Conservation (phyloP, 2,329 filamentous ascomycete species). For the Didymella pinodella region DNA sequence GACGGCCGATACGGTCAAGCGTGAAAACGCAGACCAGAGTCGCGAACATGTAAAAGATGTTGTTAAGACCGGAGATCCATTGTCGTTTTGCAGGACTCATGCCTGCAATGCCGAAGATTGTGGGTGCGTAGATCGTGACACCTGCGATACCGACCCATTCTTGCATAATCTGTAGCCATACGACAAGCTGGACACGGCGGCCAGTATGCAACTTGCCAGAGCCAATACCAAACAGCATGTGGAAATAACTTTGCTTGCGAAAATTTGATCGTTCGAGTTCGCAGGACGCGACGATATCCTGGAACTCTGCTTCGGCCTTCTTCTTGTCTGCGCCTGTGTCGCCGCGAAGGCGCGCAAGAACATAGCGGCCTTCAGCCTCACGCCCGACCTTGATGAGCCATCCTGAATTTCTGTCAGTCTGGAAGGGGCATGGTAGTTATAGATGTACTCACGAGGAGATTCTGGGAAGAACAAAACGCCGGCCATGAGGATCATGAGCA, state of each 20-base stretch:
- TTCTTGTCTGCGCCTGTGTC: conserved; percentile 57
- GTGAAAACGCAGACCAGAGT: conserved; percentile 76
- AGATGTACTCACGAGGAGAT: conserved; percentile 56
- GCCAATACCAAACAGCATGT: conserved; percentile 73
- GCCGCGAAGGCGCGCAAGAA: conserved; percentile 71
- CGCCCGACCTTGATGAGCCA: conserved; percentile 73
- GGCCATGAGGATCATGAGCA: conserved; percentile 64
- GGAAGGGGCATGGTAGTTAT: not conserved
- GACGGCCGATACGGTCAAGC: conserved; percentile 71
- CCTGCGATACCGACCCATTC: conserved; percentile 75
- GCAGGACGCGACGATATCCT: conserved; percentile 71
- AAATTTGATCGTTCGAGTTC: conserved; percentile 61
- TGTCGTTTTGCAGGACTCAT: conserved; percentile 61
- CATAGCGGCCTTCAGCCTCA: conserved; percentile 71
- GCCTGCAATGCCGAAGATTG: conserved; percentile 72
- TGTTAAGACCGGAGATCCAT: conserved; percentile 56
- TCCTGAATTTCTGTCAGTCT: not conserved
- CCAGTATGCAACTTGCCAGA: conserved; percentile 72
- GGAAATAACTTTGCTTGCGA: conserved; percentile 66
- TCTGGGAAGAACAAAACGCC: conserved; percentile 74
- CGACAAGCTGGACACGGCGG: conserved; percentile 71
- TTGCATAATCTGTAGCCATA: conserved; percentile 76
- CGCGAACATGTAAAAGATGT: conserved; percentile 67
- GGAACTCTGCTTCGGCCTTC: conserved; percentile 62
- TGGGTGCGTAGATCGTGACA: conserved; percentile 65